phyloP scores from a whole-genome alignment of 495 filamentous ascomycete genomes.

The Hypomontagnella submonticulosa region DNA sequence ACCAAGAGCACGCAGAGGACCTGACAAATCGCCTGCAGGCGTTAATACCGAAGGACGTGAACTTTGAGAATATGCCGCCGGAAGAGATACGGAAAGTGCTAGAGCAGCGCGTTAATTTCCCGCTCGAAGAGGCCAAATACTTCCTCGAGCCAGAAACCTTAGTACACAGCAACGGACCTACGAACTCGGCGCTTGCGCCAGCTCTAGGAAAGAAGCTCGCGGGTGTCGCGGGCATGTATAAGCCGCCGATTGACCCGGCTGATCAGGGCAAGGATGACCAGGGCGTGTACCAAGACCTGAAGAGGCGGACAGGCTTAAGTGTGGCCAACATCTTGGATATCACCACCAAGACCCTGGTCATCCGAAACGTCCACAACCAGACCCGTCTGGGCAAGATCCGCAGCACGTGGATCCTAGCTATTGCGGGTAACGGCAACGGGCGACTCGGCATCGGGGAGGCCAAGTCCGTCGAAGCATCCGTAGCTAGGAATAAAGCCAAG shows the following conservation, averaged over 20 bases:
- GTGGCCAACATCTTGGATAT: conserved; percentile 65
- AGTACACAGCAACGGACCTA: conserved; percentile 47
- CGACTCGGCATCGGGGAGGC: conserved; percentile 89
- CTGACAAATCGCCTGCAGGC: conserved; percentile 67
- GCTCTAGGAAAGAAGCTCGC: conserved; percentile 56
- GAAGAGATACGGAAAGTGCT: conserved; percentile 42
- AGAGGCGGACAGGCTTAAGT: conserved; percentile 75
- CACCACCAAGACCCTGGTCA: conserved; percentile 72
- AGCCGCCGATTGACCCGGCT: conserved; percentile 55
- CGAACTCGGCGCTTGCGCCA: conserved; percentile 56
- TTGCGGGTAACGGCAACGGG: conserved; percentile 87
- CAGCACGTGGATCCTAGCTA: conserved; percentile 72
- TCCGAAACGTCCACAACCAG: conserved; percentile 84
- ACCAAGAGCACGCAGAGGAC: conserved; percentile 63
- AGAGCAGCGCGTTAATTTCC: conserved; percentile 33
- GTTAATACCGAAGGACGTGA: conserved; percentile 60
- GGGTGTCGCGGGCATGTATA: conserved; percentile 61
- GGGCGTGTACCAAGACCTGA: conserved; percentile 62
- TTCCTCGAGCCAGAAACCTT: conserved; percentile 55
- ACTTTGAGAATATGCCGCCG: conserved; percentile 47
- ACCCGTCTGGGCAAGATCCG: conserved; percentile 93
- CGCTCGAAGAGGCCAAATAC: conserved; percentile 49
- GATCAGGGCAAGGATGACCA: conserved; percentile 56
- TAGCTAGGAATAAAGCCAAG: conserved; percentile 73
- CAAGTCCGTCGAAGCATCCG: conserved; percentile 77